Evolutionary conservation across 176 grass and related monocot genomes (phyloP).

Genomic region (Olyra latifolia): DNA sequence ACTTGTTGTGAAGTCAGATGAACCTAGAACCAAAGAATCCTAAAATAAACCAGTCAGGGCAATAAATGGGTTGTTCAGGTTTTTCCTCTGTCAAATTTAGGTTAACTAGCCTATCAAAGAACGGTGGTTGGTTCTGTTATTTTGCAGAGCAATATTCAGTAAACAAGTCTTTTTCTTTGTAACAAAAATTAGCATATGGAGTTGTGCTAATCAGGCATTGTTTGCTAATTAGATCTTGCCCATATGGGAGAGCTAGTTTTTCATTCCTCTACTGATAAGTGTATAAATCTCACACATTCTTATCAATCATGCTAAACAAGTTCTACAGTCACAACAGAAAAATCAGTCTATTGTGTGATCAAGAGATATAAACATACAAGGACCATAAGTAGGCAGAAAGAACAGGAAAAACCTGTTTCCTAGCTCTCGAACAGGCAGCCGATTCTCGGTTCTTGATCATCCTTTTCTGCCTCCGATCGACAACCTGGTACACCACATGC

Average conservation of each 20-base stretch:
- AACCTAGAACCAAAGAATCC: not conserved
- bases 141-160: not conserved
- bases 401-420: conserved; percentile 9
- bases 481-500: conserved; percentile 19
- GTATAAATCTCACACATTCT: not conserved
- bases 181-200: not conserved
- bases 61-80: not conserved
- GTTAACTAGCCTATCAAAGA: not conserved
- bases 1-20: not conserved
- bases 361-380: not conserved
- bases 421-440: conserved; percentile 25
- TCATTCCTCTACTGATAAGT: not conserved
- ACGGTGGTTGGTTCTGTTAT: not conserved
- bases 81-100: not conserved
- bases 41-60: not conserved
- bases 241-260: not conserved
- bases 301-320: not conserved
- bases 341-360: not conserved
- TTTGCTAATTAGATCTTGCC: not conserved
- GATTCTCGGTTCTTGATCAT: conserved; percentile 34
- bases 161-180: not conserved
- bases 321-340: too few species aligned
- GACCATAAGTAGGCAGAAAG: not conserved
- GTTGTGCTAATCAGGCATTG: not conserved
- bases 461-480: conserved; percentile 24